Evolutionary conservation across 2,329 filamentous ascomycete genomes (phyloP).

Genomic region (Apiospora pterosperma): DNA sequence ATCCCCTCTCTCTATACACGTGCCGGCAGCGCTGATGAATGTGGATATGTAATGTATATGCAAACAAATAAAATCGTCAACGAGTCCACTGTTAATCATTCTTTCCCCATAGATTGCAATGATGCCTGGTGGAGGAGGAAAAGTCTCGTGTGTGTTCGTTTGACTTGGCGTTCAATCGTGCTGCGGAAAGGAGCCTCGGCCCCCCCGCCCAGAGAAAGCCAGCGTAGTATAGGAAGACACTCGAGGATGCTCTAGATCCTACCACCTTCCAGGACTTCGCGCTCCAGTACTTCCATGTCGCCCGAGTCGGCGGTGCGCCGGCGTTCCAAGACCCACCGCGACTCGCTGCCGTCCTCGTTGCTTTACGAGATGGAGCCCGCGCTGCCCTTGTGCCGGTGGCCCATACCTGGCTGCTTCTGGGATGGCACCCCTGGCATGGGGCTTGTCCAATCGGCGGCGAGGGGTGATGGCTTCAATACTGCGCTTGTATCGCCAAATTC

Average conservation of each 20-base stretch:
- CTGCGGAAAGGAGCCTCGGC: not conserved
- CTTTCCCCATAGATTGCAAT: too few relatives aligned
- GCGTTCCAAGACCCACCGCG: slow-evolving; percentile 67
- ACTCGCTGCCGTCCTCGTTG: slow-evolving; percentile 53
- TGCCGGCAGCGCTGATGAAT: not conserved
- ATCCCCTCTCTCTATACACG: not conserved
- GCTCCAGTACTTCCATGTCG: slow-evolving; percentile 60
- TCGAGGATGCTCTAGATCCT: slow-evolving; percentile 23
- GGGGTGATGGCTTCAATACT: not conserved
- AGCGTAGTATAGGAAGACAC: not conserved
- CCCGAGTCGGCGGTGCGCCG: slow-evolving; percentile 63
- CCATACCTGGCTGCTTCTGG: slow-evolving; percentile 29
- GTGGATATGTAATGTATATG: not conserved
- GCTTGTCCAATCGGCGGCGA: not conserved
- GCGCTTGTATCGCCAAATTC: slow-evolving; percentile 7
- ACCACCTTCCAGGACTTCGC: slow-evolving; percentile 60
- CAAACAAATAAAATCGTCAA: too few relatives aligned
- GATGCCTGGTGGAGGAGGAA: too few relatives aligned
- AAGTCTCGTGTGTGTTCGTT: too few relatives aligned
- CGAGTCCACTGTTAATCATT: too few relatives aligned
- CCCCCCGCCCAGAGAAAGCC: not conserved
- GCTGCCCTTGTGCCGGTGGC: slow-evolving; percentile 42
- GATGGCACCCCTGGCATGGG: slow-evolving; percentile 14
- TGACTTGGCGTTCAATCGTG: too few relatives aligned
- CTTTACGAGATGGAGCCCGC: slow-evolving; percentile 69